Evolutionary conservation across 2,329 filamentous ascomycete species (phyloP).

Genomic region (Fusarium denticulatum): DNA sequence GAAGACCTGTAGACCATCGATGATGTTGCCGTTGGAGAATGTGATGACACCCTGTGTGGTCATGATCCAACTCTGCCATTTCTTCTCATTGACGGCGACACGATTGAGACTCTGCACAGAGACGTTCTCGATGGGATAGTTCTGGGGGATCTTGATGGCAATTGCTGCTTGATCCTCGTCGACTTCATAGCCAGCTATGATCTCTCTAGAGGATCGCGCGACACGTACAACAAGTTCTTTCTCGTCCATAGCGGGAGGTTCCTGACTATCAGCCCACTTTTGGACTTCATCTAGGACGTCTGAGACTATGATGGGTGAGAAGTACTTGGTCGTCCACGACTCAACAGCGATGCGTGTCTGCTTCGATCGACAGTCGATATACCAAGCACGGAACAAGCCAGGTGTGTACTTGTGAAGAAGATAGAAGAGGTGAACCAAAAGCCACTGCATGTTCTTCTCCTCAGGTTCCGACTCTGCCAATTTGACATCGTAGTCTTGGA

Average conservation of each 20-base stretch:
- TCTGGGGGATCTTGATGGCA: slow-evolving; percentile 79
- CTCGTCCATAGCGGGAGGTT: slow-evolving; percentile 60
- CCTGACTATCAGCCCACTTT: slow-evolving; percentile 70
- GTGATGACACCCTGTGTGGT: slow-evolving; percentile 92
- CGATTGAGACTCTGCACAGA: slow-evolving; percentile 80
- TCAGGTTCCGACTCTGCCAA: slow-evolving; percentile 66
- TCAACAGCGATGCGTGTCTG: slow-evolving; percentile 84
- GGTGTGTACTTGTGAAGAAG: slow-evolving; percentile 80
- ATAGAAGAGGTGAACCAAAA: slow-evolving; percentile 88
- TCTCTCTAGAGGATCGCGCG: slow-evolving; percentile 75
- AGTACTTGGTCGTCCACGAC: slow-evolving; percentile 84
- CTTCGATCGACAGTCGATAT: slow-evolving; percentile 80
- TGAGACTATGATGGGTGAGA: slow-evolving; percentile 76
- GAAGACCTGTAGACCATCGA: slow-evolving; percentile 87
- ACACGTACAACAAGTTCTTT: slow-evolving; percentile 74
- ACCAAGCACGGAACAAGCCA: slow-evolving; percentile 84
- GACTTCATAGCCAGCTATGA: slow-evolving; percentile 85
- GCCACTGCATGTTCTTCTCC: slow-evolving; percentile 81
- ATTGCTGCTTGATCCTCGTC: slow-evolving; percentile 89
- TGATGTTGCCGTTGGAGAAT: slow-evolving; percentile 88
- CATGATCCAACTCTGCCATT: slow-evolving; percentile 91
- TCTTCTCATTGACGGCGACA: slow-evolving; percentile 87
- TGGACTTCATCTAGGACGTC: slow-evolving; percentile 74
- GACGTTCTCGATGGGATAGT: slow-evolving; percentile 85
- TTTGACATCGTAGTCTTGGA: slow-evolving; percentile 63